These are phyloP conservation scores for Lyophyllum atratum DNA, from an alignment of 768 basidiomycete species.

Conservation along the genomic window DNA sequence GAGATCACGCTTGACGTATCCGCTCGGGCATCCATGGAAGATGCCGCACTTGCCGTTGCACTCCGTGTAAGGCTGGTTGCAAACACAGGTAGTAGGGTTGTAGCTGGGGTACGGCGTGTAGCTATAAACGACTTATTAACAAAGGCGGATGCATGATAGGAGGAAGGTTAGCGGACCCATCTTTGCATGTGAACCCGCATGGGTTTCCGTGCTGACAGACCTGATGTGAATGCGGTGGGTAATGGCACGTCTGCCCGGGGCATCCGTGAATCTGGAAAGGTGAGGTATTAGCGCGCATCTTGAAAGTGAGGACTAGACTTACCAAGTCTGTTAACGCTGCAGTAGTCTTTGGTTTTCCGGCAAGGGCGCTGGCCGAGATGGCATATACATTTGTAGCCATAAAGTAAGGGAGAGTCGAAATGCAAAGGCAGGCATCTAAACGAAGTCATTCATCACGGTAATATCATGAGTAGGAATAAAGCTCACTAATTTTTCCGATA, in stretches of 20 bases:
- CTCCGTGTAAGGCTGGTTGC: slow-evolving; percentile 38
- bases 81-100: slow-evolving; percentile 41
- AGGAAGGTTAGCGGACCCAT: slow-evolving; percentile 34
- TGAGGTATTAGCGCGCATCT: not conserved
- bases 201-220: slow-evolving; percentile 35
- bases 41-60: slow-evolving; percentile 54
- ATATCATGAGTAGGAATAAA: not conserved
- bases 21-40: slow-evolving; percentile 34
- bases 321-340: slow-evolving; percentile 38
- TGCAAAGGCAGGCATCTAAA: slow-evolving; percentile 46
- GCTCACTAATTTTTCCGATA: slow-evolving; percentile 34
- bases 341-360: slow-evolving; percentile 30
- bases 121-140: not conserved
- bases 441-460: not conserved
- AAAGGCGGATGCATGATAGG: not conserved
- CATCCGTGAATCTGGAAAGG: slow-evolving; percentile 4
- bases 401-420: slow-evolving; percentile 38
- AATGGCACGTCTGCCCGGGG: slow-evolving; percentile 32
- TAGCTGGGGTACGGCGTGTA: slow-evolving; percentile 26
- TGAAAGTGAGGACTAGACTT: not conserved
- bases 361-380: slow-evolving; percentile 26
- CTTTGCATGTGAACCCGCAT: slow-evolving; percentile 47
- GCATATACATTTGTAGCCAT: slow-evolving; percentile 32
- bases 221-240: slow-evolving; percentile 41
- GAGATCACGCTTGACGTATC: slow-evolving; percentile 32